Evolutionary conservation across 2,329 filamentous ascomycete species (phyloP).

Genomic region (Aspergillus fumigatus): DNA sequence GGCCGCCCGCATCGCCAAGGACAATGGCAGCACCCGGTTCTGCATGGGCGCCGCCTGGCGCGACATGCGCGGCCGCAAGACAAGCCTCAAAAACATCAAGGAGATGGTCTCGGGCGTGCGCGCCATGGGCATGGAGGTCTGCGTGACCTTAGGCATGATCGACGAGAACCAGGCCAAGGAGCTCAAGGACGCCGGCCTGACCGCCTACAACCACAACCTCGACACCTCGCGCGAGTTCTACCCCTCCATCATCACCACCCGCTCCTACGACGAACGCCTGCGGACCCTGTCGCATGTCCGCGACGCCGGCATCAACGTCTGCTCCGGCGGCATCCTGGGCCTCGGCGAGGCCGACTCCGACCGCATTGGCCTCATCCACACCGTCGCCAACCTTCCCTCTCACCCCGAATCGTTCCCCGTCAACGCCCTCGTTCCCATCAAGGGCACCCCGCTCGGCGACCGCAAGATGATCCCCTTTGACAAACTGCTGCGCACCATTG

Average conservation of each 20-base stretch:
- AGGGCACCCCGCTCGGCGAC: constrained; percentile 79
- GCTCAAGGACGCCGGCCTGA: constrained; percentile 77
- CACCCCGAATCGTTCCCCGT: constrained; percentile 91
- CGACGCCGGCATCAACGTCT: constrained; percentile 83
- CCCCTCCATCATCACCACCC: constrained; percentile 77
- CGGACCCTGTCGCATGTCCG: constrained; percentile 74
- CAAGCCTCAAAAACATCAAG: constrained; percentile 75
- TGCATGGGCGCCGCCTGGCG: constrained; percentile 95
- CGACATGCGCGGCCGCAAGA: constrained; percentile 88
- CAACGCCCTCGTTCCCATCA: constrained; percentile 86
- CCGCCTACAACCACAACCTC: constrained; percentile 92
- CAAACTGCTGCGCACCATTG: constrained; percentile 74
- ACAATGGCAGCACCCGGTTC: constrained; percentile 83
- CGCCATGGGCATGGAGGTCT: constrained; percentile 80
- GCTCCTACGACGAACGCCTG: constrained; percentile 81
- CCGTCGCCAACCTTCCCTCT: constrained; percentile 70
- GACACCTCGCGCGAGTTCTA: constrained; percentile 89
- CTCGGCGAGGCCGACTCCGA: constrained; percentile 75
- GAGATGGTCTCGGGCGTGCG: constrained; percentile 80
- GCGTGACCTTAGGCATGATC: constrained; percentile 93
- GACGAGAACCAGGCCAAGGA: constrained; percentile 74
- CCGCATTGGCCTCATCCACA: constrained; percentile 77
- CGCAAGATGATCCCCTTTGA: constrained; percentile 69
- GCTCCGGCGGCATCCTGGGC: constrained; percentile 82
- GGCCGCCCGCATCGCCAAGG: constrained; percentile 70